phyloP scores from a whole-genome alignment of 2,329 filamentous ascomycete genomes.

The Pseudocercospora macadamiae region DNA sequence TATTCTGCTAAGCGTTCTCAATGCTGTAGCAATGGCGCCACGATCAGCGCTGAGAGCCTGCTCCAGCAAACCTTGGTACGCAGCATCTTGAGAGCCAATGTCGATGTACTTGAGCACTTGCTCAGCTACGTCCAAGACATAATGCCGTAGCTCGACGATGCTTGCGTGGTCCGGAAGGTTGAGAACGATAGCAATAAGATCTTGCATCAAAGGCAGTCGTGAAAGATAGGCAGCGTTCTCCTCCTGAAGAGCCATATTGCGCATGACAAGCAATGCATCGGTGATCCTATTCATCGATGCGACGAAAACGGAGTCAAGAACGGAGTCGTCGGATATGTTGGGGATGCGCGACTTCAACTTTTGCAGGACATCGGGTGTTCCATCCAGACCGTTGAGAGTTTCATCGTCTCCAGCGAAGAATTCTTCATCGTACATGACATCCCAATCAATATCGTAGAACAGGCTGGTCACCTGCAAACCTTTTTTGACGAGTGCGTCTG shows the following conservation, averaged over 20 bases:
- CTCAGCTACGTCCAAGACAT: constrained; percentile 88
- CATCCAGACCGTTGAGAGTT: constrained; percentile 65
- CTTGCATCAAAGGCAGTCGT: constrained; percentile 73
- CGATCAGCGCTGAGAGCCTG: constrained; percentile 66
- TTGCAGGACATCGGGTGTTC: constrained; percentile 72
- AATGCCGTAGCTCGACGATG: constrained; percentile 84
- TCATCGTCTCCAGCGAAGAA: constrained; percentile 56
- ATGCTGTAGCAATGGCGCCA: constrained; percentile 75
- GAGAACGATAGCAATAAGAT: constrained; percentile 80
- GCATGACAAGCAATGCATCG: constrained; percentile 82
- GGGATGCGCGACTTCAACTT: constrained; percentile 65
- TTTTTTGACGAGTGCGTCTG: constrained; percentile 85
- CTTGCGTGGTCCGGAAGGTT: constrained; percentile 73
- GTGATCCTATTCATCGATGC: constrained; percentile 76
- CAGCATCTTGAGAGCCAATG: constrained; percentile 71
- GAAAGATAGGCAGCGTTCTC: constrained; percentile 86
- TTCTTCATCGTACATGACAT: constrained; percentile 68
- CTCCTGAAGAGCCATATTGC: constrained; percentile 93
- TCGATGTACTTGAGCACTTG: constrained; percentile 81
- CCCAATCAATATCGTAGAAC: constrained; percentile 83
- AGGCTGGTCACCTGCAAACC: constrained; percentile 75
- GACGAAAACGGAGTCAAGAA: constrained; percentile 72
- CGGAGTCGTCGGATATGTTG: constrained; percentile 64
- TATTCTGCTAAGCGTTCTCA: constrained; percentile 82
- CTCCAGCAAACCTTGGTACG: constrained; percentile 74